Evolutionary conservation across 2,329 filamentous ascomycete genomes (phyloP), one percentile per base, ranked within the genome.

Genomic region (Akanthomyces dipterigenus): DNA sequence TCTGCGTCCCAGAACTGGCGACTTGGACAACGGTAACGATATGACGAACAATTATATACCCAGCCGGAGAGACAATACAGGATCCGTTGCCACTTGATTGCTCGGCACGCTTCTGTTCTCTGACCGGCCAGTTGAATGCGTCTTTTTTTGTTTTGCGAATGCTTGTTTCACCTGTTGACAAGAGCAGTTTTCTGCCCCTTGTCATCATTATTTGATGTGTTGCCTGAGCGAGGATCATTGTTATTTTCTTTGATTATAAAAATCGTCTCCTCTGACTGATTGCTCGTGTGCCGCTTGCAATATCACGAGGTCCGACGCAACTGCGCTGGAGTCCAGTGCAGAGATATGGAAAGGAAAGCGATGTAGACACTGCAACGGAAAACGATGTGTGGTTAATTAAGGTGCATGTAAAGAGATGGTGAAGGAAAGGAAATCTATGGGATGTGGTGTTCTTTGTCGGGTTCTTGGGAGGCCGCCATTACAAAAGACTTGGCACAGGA

Each of bases 1-100:
- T n/a, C 36, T 31, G 20, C 55, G 42, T 34, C 22, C 6, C 31
- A 34, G 9, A 36, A 18, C 18, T 26, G 24, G 20, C 20, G 34
- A 43, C 38, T 42, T 9, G 26, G 45, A 14, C 26, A 36, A 42
- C 14, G 31, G 55, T 48, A 20, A 63, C 59, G 18, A 55, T 50
- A 34, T 63, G 59, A 46, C 63, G 59, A 38, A 60, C 42, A 43
- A 51, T 55, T 51, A 42, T 55, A 14, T 53, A 63, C 43, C 48
- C 62, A 45, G 40, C 28, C 49, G 34, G 28, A 28, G 18, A 31
- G 55, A 58, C 12, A 31, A 5, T 26, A 34, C 42, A 14, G 54
- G 18, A 42, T n/a, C 6, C 14, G 20, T n/a, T 40, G 9, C 18
- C n/a, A 20, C 24, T n/a, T 24, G 28, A 26, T 48, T 20, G 24